Evolutionary conservation across 768 basidiomycete species (phyloP), one percentile per base, ranked within the genome.

Genomic region (Boletales sp.): DNA sequence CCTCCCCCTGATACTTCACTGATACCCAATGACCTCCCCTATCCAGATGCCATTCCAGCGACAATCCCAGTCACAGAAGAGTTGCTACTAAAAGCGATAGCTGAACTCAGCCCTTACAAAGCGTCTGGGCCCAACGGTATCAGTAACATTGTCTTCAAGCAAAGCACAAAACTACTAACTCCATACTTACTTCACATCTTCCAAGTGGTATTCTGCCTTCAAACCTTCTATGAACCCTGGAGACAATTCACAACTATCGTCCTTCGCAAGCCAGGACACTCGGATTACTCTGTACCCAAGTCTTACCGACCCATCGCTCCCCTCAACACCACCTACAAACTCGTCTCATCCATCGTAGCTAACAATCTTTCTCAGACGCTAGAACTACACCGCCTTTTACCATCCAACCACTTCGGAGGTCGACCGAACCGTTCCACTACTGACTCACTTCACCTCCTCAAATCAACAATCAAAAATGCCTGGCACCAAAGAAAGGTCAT

Each of bases 191-290:
- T 8, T 8, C 8, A 10, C 13, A 2, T 14, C 32, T 32, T 32
- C 13, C 13, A 14, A 32, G 32, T 8, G 8, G 13, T 8, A 2
- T 4, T 32, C 8, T 2, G 3, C 11, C 32, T 32, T 8, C 9
- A 32, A 2, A 32, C 32, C 9, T 32, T 11, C 32, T 32, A 32
- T 8, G 3, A 29, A 64, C 48, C n/a, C n/a, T n/a, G n/a, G n/a
- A n/a, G n/a, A n/a, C n/a, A n/a, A n/a, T n/a, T n/a, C n/a, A n/a
- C n/a, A 0, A 71, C 65, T 5, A 48, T 68, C 0, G 61, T 73
- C 0, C 54, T 74, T 0, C 41, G 62, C 0, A 76, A 78, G 48
- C 73, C 72, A 0, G 69, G 69, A 0, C 67, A 68, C 30, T 42
- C 65, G 0, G 53, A 65, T 47, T 77, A 78, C 51, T 45, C 56